Base-by-base conservation (phyloP, 2,329 filamentous ascomycete genomes). In the Cyphellophora attinorum region DNA sequence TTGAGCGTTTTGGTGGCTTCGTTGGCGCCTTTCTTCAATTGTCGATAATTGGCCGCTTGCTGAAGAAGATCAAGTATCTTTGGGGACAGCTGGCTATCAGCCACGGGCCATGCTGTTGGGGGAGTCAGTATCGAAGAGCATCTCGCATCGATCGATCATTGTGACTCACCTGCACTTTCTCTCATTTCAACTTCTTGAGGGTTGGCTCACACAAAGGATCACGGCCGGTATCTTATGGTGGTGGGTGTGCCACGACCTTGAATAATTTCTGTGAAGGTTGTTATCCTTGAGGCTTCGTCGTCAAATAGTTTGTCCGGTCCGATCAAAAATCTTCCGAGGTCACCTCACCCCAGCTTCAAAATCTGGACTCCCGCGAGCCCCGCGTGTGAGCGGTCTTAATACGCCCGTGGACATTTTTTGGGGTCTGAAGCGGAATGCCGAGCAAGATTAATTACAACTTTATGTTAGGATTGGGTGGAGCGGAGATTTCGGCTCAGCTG, bases 1-100 rank as follows among this genome's bases (percentile, higher is more conserved):
- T 91, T 93, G 32, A 93, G 72, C 1, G 85, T 82, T 72, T 93
- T 93, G 57, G 85, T 93, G 27, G 76, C 68, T 58, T 81, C 78
- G 68, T 83, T 85, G 59, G 80, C 81, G 41, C 82, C 81, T 68
- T 85, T 85, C 70, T 85, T 85, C 45, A 83, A 65, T 67, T 85
- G 80, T 34, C 76, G 72, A 54, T 74, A 70, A 61, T 81, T 61
- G 37, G 60, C 65, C 42, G 64, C 75, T 52, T 78, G 75, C 62
- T 85, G 80, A 39, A 84, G 68, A 31, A 83, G 69, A 50, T 88
- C 79, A 42, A 89, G 73, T 45, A 89, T 74, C 58, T 86, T 76
- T 65, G 82, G 76, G 31, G 79, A 74, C 43, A 85, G 67, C 50
- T 72, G 71, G 48, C 68, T 65, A 53, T 80, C 76, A 54, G 78